These are phyloP conservation scores for Crithidia thermophila DNA, from an alignment of 208 protist genomes.

Conservation along the genomic window DNA sequence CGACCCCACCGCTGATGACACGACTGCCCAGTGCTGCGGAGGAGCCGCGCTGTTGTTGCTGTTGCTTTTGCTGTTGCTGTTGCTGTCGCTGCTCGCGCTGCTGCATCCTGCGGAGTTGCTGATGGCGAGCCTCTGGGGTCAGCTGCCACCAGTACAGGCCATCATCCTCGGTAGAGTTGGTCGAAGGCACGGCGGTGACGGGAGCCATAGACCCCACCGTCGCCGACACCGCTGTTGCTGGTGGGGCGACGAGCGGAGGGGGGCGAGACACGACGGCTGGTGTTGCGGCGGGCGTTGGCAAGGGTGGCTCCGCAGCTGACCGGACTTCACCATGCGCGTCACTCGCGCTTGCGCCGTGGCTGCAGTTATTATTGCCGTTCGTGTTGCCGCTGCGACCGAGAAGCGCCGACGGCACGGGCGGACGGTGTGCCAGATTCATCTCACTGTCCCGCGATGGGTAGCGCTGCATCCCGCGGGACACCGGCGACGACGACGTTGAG, in stretches of 20 bases:
- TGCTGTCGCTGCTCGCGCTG: conserved; percentile 26
- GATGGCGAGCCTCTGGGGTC: conserved; percentile 50
- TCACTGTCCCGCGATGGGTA: conserved; percentile 7
- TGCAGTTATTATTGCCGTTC: neutral
- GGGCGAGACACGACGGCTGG: no score
- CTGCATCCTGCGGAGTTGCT: conserved; percentile 45
- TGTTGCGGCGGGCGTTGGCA: no score
- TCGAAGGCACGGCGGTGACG: neutral
- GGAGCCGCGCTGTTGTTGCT: neutral
- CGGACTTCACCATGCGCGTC: no score
- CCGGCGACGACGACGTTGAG: neutral
- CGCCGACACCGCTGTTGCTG: neutral
- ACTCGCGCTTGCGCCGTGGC: no score
- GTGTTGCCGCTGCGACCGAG: neutral
- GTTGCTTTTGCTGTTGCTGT: conserved; percentile 16
- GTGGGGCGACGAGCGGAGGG: no score
- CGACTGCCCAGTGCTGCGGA: neutral
- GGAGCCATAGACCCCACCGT: neutral
- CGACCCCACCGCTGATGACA: neutral
- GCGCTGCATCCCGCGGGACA: neutral
- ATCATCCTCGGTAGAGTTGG: conserved; percentile 4
- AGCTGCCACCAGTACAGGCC: conserved; percentile 76
- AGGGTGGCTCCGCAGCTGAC: no score
- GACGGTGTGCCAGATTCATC: neutral
- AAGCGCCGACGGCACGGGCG: neutral